Evolutionary conservation across 345 rosid genomes (phyloP).

Genomic region (Salix udensis): DNA sequence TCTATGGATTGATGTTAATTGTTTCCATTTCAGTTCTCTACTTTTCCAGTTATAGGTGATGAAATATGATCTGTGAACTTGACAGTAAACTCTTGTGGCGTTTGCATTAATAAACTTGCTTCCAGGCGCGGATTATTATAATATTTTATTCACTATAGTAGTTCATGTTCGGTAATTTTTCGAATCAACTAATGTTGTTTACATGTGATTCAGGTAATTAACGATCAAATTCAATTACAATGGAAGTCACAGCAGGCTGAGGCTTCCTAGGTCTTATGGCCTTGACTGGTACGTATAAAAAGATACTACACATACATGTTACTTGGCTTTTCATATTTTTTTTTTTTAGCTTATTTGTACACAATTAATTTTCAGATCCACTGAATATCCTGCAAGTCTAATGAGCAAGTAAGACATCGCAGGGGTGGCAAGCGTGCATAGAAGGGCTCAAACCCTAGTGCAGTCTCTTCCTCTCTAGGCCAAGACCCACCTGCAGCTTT

Average conservation of each 20-base stretch:
- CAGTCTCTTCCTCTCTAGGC: too few relatives aligned
- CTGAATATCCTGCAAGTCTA: too few relatives aligned
- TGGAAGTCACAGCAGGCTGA: conserved; percentile 83
- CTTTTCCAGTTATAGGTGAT: neutral
- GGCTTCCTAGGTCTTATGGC: conserved; percentile 37
- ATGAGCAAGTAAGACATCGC: too few relatives aligned
- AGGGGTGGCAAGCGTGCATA: too few relatives aligned
- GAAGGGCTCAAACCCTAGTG: too few relatives aligned
- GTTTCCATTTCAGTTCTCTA: conserved; percentile 1
- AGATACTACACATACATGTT: neutral
- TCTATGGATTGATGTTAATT: neutral
- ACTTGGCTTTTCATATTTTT: neutral
- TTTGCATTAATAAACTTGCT: neutral
- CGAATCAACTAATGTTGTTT: conserved; percentile 4
- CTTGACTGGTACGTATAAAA: conserved; percentile 40
- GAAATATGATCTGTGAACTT: neutral
- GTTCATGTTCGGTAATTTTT: neutral
- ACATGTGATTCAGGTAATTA: conserved; percentile 24
- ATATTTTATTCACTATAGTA: neutral
- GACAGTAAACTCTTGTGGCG: neutral
- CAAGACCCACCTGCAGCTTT: neutral
- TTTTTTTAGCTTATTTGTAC: too few relatives aligned
- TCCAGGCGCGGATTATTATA: neutral
- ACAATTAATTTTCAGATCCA: too few relatives aligned
- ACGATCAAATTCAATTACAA: conserved; percentile 18